Conservation (phyloP, 1,139 yeast species). For the Kodamaea sp. region DNA sequence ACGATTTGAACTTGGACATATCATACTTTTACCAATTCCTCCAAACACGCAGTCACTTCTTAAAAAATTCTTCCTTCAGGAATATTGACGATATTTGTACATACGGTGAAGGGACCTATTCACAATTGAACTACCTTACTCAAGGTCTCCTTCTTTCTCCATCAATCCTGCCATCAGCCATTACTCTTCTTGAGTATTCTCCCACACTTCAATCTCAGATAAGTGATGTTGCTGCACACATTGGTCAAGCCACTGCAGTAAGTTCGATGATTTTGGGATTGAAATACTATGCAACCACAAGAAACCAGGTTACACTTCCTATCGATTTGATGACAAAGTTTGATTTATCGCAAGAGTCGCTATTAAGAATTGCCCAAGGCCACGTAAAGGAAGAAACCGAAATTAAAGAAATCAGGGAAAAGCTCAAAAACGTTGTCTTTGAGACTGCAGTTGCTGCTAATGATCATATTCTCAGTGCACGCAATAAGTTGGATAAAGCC, state of each 20-base stretch:
- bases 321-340: conserved; percentile 56
- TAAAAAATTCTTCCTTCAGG: conserved; percentile 46
- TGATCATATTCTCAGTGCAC: conserved; percentile 75
- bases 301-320: conserved; percentile 62
- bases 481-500: conserved; percentile 48
- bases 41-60: conserved; percentile 58
- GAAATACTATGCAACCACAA: conserved; percentile 54
- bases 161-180: conserved; percentile 57
- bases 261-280: conserved; percentile 67
- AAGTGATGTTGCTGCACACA: conserved; percentile 72
- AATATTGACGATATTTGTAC: conserved; percentile 64
- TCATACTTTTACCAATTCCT: conserved; percentile 61
- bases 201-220: conserved; percentile 43
- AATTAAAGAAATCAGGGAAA: conserved; percentile 31
- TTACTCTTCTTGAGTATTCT: conserved; percentile 49
- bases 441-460: conserved; percentile 76
- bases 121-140: conserved; percentile 69
- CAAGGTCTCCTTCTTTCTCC: conserved; percentile 66
- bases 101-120: conserved; percentile 78
- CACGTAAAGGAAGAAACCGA: conserved; percentile 30
- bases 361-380: conserved; percentile 53
- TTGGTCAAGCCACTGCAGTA: conserved; percentile 80
- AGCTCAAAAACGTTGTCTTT: conserved; percentile 60
- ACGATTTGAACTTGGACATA: conserved; percentile 53
- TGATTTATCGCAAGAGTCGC: conserved; percentile 64